phyloP scores from a whole-genome alignment of 495 filamentous ascomycete genomes.

The Chaetomium tenue region DNA sequence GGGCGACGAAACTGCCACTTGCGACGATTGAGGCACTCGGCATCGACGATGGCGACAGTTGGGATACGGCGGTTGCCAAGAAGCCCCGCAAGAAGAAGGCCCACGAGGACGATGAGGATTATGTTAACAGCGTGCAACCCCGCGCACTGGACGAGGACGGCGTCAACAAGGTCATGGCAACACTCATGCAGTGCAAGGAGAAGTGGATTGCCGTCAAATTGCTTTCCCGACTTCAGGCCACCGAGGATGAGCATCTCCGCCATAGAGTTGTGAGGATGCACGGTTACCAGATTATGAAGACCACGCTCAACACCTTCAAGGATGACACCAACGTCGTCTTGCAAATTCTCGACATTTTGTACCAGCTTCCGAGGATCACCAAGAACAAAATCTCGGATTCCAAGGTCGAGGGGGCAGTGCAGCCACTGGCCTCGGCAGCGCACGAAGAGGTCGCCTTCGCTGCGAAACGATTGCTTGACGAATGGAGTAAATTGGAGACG shows the following conservation, averaged over 20 bases:
- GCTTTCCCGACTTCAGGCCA: conserved; percentile 82
- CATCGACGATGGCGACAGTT: conserved; percentile 88
- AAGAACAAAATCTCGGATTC: conserved; percentile 97
- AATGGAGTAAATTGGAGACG: conserved; percentile 87
- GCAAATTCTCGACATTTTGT: conserved; percentile 86
- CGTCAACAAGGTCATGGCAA: conserved; percentile 96
- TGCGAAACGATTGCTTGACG: conserved; percentile 69
- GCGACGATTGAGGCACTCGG: conserved; percentile 92
- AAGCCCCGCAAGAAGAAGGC: conserved; percentile 90
- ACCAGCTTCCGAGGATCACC: conserved; percentile 84
- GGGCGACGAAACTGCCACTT: conserved; percentile 85
- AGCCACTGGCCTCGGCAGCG: conserved; percentile 62
- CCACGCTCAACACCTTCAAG: conserved; percentile 75
- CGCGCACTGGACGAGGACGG: conserved; percentile 81
- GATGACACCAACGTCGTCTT: conserved; percentile 85
- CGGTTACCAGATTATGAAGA: conserved; percentile 92
- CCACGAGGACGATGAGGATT: conserved; percentile 94
- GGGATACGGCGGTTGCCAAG: conserved; percentile 86
- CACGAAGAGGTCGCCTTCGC: conserved; percentile 73
- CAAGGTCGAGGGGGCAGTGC: conserved; percentile 84
- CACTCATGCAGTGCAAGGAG: conserved; percentile 98
- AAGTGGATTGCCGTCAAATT: conserved; percentile 99
- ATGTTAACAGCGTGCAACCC: conserved; percentile 84
- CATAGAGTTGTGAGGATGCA: conserved; percentile 94
- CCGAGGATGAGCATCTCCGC: conserved; percentile 81